Base-by-base conservation (phyloP, 805 yeast species). In the Metschnikowia dekortorum region DNA sequence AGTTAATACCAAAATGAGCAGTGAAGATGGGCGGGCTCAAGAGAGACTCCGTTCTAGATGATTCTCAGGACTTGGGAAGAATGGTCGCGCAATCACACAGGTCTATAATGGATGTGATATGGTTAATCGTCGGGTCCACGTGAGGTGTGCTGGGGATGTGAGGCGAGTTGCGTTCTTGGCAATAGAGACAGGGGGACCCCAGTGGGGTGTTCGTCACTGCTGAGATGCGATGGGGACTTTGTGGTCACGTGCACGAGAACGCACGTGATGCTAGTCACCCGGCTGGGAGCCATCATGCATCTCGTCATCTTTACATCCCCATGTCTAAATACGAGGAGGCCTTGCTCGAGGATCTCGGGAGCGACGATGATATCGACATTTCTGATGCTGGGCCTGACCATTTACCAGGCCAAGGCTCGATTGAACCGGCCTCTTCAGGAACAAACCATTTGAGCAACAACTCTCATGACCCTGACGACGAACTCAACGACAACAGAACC, bases 341-440 rank as follows among this genome's bases (percentile, higher is more conserved):
- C 22, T 61, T 78, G 37, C 53, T 74, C 51, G 73, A 68, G 1
- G 81, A 74, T 51, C 68, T 75, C 42, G 76, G 65, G 11, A 64
- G 68, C 46, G 73, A 64, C 8, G 40, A 44, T 4, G 40, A 35
- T 4, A 35, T 34, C 7, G 40, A 29, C 1, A 28, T 43, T 7
- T 28, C 14, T 1, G 30, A 29, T 4, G 29, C 4, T 9, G 26
- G 10, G 7, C 9, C 7, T 14, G 43, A 39, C 1, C 31, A 7
- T 10, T 39, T 13, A 32, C 9, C 33, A 22, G 29, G 8, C 11
- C 14, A 38, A 14, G 29, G 11, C 7, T 6, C 7, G 2, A 8
- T 6, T 4, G 16, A 13, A 8, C 8, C 40, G 8, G 3, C 13
- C 7, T 8, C 9, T 3, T 13, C 40, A 13, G 40, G 13, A 26